phyloP scores from a whole-genome alignment of 306 rosid genomes.

The Hippophae gyantsensis region DNA sequence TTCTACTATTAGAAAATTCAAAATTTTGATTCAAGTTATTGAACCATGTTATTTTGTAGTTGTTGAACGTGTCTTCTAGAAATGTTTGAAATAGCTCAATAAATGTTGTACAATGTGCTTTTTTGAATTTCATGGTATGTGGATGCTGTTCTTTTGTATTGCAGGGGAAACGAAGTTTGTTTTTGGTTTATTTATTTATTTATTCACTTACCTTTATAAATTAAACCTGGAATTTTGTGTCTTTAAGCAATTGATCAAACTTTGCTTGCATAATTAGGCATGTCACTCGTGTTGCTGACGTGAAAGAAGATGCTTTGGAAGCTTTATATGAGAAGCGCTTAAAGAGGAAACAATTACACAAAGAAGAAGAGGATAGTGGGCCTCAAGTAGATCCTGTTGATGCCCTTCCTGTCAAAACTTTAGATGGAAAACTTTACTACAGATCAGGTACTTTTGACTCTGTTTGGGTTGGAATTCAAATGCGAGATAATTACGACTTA shows the following conservation, averaged over 20 bases:
- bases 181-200: neutral
- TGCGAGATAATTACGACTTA: neutral
- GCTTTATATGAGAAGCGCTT: constrained; percentile 69
- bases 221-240: neutral
- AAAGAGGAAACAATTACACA: constrained; percentile 46
- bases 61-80: too few relatives aligned
- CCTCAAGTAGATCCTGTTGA: constrained; percentile 71
- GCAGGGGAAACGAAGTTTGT: neutral
- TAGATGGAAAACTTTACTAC: constrained; percentile 62
- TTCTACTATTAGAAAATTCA: neutral
- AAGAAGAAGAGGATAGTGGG: constrained; percentile 44
- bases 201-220: neutral
- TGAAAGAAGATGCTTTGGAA: constrained; percentile 80
- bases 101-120: too few relatives aligned
- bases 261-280: constrained; percentile 39
- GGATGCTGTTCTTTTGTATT: neutral
- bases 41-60: neutral
- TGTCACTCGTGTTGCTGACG: constrained; percentile 86
- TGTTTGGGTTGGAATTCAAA: neutral
- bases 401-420: constrained; percentile 81
- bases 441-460: constrained; percentile 37
- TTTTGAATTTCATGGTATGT: neutral
- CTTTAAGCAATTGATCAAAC: neutral
- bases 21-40: neutral
- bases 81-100: neutral